Percentiles rank a stretch among this genome's conserved stretches.
Conservation (phyloP, 2,329 filamentous ascomycete genomes). For the Stemphylium beticola region DNA sequence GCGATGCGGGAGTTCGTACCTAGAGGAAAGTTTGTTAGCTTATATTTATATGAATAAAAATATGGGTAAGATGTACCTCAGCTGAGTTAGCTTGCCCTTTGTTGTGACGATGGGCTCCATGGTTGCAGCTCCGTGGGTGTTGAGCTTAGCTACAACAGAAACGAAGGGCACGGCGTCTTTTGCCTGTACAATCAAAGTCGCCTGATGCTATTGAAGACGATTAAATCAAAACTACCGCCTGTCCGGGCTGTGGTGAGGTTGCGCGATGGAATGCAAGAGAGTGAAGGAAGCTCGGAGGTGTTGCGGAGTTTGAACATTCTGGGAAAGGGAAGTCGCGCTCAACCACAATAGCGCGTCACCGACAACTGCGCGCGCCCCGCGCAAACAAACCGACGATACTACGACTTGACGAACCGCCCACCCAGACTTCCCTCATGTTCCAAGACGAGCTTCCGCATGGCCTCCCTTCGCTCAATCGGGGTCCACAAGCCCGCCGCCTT, state of each 20-base stretch:
- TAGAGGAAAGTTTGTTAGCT: constrained; percentile 37
- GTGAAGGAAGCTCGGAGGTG: constrained; percentile 20
- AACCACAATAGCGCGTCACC: constrained; percentile 36
- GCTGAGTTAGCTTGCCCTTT: constrained; percentile 42
- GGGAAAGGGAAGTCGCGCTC: constrained; percentile 28
- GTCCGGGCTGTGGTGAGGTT: not conserved
- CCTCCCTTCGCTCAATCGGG: constrained; percentile 86
- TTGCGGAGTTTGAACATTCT: constrained; percentile 16
- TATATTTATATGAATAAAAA: not conserved
- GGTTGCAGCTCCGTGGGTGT: constrained; percentile 20
- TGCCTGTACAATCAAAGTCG: not conserved
- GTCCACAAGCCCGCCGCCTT: constrained; percentile 87
- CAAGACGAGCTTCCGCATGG: constrained; percentile 65
- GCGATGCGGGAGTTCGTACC: constrained; percentile 66
- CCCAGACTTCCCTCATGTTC: constrained; percentile 39
- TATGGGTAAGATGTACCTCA: constrained; percentile 27
- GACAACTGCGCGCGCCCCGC: constrained; percentile 18
- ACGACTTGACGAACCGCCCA: constrained; percentile 11
- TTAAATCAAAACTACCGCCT: not conserved
- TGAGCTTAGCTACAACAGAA: not conserved
- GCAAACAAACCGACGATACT: constrained; percentile 21
- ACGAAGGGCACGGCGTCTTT: not conserved
- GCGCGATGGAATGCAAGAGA: constrained; percentile 1
- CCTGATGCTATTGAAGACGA: not conserved
- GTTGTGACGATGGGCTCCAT: constrained; percentile 75